Base-by-base conservation (phyloP, 129 eudicot genomes). In the Helianthus tuberosus region DNA sequence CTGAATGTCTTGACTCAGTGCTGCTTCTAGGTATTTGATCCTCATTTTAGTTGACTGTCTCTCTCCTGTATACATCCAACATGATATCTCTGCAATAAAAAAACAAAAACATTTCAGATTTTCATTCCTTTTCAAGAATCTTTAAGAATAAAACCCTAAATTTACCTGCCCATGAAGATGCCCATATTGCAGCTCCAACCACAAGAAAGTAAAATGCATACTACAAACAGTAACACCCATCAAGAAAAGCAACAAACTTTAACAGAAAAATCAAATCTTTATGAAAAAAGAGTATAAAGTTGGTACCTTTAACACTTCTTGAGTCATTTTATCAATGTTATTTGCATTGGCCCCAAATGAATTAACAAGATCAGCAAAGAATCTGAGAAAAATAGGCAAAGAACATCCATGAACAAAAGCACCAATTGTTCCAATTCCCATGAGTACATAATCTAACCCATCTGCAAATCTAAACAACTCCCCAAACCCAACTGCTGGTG, bases 31-130 rank as follows among this genome's bases (percentile, higher is more conserved):
- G 83, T 88, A 94, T 71, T 88, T 87, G 74, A 94, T 94, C 86
- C 99, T 94, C 99, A 94, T 94, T 69, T 80, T 94, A 50, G 99
- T 90, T 20, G 99, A 76, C 69, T 94, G 99, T 64, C 99, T 86
- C 84, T 94, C 99, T 54, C 99, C 99, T 47, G 91, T 94, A 96
- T 96, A 94, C 99, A 94, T 94, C 99, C 99, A 94, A 82, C 99
- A 94, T 12, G 99, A 87, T 72, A 94, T 94, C 77, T 94, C 99
- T 94, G 93, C 83, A 85, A 74, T 54, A 35, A 53, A 5, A 35
- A 27, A 71, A 61, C 53, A 47, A 51, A 51, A 70, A 54, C 66
- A 78, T 51, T 14, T 79, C 73, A 79, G 54, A 27, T 49, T 81
- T 39, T 39, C 8, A 65, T 53, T 71, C 68, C 49, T 14, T 49